These are phyloP conservation scores for Trichoderma simmonsii DNA, from an alignment of 2,329 filamentous ascomycete genomes.

Conservation along the genomic window DNA sequence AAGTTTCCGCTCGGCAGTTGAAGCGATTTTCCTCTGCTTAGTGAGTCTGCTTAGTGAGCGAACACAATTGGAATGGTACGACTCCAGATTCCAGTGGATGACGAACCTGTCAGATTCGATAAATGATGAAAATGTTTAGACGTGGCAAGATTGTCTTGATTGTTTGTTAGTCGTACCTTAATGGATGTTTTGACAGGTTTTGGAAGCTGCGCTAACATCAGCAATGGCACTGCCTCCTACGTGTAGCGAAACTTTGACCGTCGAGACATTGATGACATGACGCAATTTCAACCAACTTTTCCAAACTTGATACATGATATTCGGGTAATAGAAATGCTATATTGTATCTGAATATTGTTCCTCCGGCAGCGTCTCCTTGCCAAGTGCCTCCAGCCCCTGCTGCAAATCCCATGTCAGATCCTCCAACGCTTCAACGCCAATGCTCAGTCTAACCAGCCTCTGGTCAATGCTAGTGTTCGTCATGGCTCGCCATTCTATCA, in stretches of 20 bases:
- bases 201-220: not conserved
- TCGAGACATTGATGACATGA: not conserved
- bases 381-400: constrained; percentile 85
- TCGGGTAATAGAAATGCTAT: not conserved
- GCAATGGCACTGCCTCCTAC: not conserved
- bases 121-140: not conserved
- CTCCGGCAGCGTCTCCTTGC: constrained; percentile 65
- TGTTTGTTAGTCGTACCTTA: not conserved
- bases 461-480: constrained; percentile 70
- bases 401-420: constrained; percentile 19
- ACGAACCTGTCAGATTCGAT: not conserved
- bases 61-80: not conserved
- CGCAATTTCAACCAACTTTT: not conserved
- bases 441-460: constrained; percentile 57
- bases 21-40: not conserved
- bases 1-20: not conserved
- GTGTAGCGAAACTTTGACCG: not conserved
- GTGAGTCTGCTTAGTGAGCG: not conserved
- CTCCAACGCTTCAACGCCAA: not conserved
- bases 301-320: not conserved
- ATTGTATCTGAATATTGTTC: not conserved
- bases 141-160: not conserved
- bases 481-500: constrained; percentile 72
- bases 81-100: not conserved
- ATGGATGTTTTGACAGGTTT: not conserved